Percentiles rank a stretch among this genome's conserved stretches.
These are phyloP conservation scores for Colletotrichum karsti DNA, from an alignment of 2,329 filamentous ascomycete species.

Conservation along the genomic window DNA sequence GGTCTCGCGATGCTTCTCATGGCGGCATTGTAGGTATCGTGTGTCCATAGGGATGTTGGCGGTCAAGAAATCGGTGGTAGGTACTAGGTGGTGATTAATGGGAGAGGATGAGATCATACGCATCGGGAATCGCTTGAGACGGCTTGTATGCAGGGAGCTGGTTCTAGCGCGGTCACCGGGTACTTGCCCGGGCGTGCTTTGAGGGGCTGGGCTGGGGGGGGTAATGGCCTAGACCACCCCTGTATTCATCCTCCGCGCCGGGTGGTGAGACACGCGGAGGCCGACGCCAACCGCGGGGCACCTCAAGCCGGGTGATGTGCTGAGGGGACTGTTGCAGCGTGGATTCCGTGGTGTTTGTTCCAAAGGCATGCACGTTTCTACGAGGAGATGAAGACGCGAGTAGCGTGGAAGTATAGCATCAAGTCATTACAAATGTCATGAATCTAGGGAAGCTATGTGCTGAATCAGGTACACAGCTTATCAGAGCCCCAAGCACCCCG, in stretches of 20 bases:
- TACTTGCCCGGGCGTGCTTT: conserved; percentile 3
- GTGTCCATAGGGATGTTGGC: background rate
- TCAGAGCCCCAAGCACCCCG: background rate
- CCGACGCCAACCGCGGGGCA: conserved; percentile 15
- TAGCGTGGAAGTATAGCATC: background rate
- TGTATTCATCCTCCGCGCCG: conserved; percentile 1
- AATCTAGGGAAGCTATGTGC: conserved; percentile 6
- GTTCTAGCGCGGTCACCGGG: background rate
- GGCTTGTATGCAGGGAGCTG: background rate
- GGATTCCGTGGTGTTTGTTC: background rate
- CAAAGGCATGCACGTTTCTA: background rate
- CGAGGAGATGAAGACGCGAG: background rate
- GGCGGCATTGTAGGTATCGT: conserved; percentile 47
- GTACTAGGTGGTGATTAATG: background rate
- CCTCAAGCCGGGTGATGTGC: background rate
- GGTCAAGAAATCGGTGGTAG: background rate
- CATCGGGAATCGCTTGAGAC: conserved; percentile 1
- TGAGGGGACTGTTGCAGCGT: background rate
- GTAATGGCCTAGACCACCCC: background rate
- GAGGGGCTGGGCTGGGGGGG: background rate
- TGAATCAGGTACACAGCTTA: conserved; percentile 2
- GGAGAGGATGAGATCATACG: conserved; percentile 21
- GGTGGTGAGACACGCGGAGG: conserved; percentile 3
- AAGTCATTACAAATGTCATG: conserved; percentile 7
- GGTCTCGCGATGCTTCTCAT: conserved; percentile 52